Evolutionary conservation across 1,284 basidiomycete genomes (phyloP), one percentile per base, ranked within the genome.

Genomic region (Meira nashicola): DNA sequence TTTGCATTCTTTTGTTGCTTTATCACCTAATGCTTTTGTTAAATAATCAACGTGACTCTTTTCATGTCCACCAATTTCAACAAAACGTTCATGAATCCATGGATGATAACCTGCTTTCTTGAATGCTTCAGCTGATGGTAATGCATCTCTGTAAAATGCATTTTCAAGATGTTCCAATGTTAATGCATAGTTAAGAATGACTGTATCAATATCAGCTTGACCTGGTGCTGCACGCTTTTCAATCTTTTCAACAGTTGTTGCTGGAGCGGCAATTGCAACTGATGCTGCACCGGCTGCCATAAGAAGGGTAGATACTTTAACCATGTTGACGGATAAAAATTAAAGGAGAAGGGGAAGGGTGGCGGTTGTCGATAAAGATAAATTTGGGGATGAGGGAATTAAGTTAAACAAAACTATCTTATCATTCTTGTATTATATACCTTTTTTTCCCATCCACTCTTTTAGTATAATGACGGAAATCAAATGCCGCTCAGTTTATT

Each of bases 151-250:
- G 73, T 82, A 89, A 80, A 88, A 88, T 21, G 82, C 79, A 74
- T 82, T 82, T 77, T 88, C 86, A 63, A 89, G 81, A 73, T 87
- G 83, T 79, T 89, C 86, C 51, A 89, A 82, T 19, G 84, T 84
- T 51, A 88, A 82, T 1, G 86, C 85, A 67, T 83, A 85, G 74
- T 87, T 84, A 59, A 84, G 78, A 61, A 84, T 80, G 65, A 77
- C 67, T 38, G 56, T 60, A 65, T 80, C 79, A 60, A 76, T 74
- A 66, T 75, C 71, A 40, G 70, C 60, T 59, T 75, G 68, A 62
- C 64, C 71, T 58, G 71, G 59, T 21, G 66, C 65, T 41, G 73
- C 67, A 41, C 73, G 72, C 62, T 70, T 60, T 46, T 67, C 19
- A 1, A 21, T 14, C 47, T 28, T 50, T n/a, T n/a, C n/a, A n/a